A percentile compares a stretch with the other conserved stretches of the same genome.
Evolutionary conservation across 306 rosid species (phyloP).

Genomic region (Quercus glauca): DNA sequence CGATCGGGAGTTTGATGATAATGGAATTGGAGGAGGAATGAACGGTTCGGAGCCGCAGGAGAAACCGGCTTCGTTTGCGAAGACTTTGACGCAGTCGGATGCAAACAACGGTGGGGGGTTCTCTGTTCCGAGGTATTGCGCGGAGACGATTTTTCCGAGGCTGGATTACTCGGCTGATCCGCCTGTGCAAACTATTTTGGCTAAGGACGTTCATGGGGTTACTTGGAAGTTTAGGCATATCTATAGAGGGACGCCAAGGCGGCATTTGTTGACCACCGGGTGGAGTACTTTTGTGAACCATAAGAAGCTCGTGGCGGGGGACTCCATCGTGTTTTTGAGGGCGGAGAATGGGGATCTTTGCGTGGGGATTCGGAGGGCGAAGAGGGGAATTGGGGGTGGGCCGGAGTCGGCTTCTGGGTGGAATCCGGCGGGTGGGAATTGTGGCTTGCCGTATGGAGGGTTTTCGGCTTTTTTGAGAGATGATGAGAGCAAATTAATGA

Average conservation of each 20-base stretch:
- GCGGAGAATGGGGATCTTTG: constrained; percentile 85
- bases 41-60: constrained; percentile 59
- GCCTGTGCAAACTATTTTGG: constrained; percentile 83
- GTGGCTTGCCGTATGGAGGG: constrained; percentile 51
- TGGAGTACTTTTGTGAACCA: constrained; percentile 97
- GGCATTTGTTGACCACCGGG: constrained; percentile 94
- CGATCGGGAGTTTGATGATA: constrained; percentile 39
- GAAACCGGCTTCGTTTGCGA: constrained; percentile 76
- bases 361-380: constrained; percentile 85
- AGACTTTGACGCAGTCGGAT: constrained; percentile 90
- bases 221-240: constrained; percentile 94
- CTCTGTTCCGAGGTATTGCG: constrained; percentile 91
- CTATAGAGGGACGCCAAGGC: constrained; percentile 89
- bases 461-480: constrained; percentile 54
- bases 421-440: constrained; percentile 73
- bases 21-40: constrained; percentile 40
- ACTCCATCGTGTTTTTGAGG: constrained; percentile 78
- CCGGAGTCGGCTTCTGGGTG: constrained; percentile 61
- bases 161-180: constrained; percentile 75
- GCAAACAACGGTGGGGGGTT: constrained; percentile 98
- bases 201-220: constrained; percentile 88
- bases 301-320: constrained; percentile 91
- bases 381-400: constrained; percentile 71
- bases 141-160: constrained; percentile 86
- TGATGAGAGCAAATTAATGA: constrained; percentile 46